Conservation (phyloP, 2,329 filamentous ascomycete species). For the Cryphonectria japonica region DNA sequence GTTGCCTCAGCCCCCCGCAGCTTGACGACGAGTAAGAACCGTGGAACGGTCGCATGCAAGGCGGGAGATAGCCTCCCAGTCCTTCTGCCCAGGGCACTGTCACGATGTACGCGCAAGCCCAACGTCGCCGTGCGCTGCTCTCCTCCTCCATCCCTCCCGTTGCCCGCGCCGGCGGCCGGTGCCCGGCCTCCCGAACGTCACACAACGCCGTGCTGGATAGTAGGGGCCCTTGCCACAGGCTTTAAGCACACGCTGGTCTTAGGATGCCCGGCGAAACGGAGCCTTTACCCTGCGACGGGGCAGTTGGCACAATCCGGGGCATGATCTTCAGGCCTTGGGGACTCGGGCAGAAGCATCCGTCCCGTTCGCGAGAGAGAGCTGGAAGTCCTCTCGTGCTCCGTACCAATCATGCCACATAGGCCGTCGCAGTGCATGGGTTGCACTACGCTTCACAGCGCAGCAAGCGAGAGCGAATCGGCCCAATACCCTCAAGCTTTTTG, state of each 20-base stretch:
- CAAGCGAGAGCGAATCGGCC: conserved; percentile 6
- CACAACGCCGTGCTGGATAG: neutral
- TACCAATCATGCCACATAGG: neutral
- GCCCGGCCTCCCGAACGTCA: conserved; percentile 3
- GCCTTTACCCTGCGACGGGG: conserved; percentile 9
- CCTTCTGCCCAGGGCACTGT: neutral
- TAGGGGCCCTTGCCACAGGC: neutral
- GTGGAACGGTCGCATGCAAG: neutral
- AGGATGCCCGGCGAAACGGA: neutral
- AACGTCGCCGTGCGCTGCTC: neutral
- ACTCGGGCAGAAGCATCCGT: conserved; percentile 7
- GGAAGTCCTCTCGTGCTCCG: neutral
- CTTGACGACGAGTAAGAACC: neutral
- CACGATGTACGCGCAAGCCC: neutral
- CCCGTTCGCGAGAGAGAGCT: neutral
- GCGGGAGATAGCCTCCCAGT: neutral
- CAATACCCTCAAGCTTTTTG: neutral
- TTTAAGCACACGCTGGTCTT: neutral
- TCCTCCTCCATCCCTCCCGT: neutral
- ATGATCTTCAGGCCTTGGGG: conserved; percentile 12
- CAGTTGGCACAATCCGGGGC: conserved; percentile 9
- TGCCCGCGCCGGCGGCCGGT: neutral
- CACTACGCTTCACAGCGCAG: neutral
- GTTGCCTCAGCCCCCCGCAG: neutral
- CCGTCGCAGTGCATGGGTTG: conserved; percentile 2